Evolutionary conservation across 2,329 filamentous ascomycete genomes (phyloP).

Genomic region (Sporothrix globosa): DNA sequence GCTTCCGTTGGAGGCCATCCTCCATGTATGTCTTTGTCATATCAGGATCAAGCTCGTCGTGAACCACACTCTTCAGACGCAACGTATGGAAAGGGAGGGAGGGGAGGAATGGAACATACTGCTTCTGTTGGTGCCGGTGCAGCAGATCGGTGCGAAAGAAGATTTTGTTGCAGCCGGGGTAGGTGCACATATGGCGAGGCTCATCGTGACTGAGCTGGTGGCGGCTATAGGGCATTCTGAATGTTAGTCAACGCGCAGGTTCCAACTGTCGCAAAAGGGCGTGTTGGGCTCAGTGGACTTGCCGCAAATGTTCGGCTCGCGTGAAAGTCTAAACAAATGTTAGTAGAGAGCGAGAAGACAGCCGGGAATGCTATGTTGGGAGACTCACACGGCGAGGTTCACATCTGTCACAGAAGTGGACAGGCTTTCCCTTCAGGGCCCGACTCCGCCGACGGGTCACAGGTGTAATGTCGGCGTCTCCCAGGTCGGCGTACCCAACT

Average conservation of each 20-base stretch:
- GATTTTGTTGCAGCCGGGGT: slow-evolving; percentile 58
- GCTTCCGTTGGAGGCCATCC: slow-evolving; percentile 3
- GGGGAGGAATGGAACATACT: slow-evolving; percentile 46
- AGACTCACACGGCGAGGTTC: slow-evolving; percentile 31
- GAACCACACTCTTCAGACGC: background rate
- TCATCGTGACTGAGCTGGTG: slow-evolving; percentile 42
- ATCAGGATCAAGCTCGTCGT: slow-evolving; percentile 17
- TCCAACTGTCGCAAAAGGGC: background rate
- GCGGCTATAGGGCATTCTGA: slow-evolving; percentile 26
- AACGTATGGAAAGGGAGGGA: background rate
- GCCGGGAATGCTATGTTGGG: slow-evolving; percentile 29
- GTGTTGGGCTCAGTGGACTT: slow-evolving; percentile 2
- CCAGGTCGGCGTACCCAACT: background rate
- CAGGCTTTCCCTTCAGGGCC: slow-evolving; percentile 35
- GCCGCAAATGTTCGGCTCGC: slow-evolving; percentile 39
- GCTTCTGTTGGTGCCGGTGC: slow-evolving; percentile 58
- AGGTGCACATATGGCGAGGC: slow-evolving; percentile 56
- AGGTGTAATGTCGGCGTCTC: slow-evolving; percentile 16
- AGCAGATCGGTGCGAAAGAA: slow-evolving; percentile 65
- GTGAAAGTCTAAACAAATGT: slow-evolving; percentile 38
- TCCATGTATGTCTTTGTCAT: slow-evolving; percentile 18
- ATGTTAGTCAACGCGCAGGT: background rate
- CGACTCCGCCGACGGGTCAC: slow-evolving; percentile 31
- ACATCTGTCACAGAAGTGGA: slow-evolving; percentile 34
- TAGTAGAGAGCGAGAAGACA: slow-evolving; percentile 34